Evolutionary conservation across 2,329 filamentous ascomycete genomes (phyloP).

Genomic region (Lecanosticta acicola): DNA sequence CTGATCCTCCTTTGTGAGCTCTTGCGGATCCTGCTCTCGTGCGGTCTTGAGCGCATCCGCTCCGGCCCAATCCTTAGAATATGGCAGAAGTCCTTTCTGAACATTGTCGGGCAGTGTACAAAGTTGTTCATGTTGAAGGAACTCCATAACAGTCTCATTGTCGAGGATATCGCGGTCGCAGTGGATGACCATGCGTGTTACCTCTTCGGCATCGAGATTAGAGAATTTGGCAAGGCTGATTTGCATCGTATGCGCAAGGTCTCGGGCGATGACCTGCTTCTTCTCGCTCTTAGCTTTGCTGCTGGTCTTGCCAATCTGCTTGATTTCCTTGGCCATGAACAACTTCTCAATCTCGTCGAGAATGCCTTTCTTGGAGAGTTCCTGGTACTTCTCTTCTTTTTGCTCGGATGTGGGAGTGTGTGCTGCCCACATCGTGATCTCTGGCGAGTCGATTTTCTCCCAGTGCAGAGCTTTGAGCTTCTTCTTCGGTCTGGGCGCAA

Average conservation of each 20-base stretch:
- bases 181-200: slow-evolving; percentile 90
- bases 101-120: slow-evolving; percentile 90
- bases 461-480: slow-evolving; percentile 99
- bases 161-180: slow-evolving; percentile 86
- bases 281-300: slow-evolving; percentile 79
- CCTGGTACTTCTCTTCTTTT: slow-evolving; percentile 91
- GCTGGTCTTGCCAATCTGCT: slow-evolving; percentile 63
- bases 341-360: slow-evolving; percentile 95
- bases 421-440: slow-evolving; percentile 87
- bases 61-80: slow-evolving; percentile 93
- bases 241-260: slow-evolving; percentile 84
- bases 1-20: slow-evolving; percentile 91
- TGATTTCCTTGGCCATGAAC: slow-evolving; percentile 96
- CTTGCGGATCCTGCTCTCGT: slow-evolving; percentile 77
- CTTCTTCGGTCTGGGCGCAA: slow-evolving; percentile 89
- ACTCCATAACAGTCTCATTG: slow-evolving; percentile 91
- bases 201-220: slow-evolving; percentile 72
- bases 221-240: slow-evolving; percentile 93
- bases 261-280: slow-evolving; percentile 91
- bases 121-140: slow-evolving; percentile 85
- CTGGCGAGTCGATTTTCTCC: slow-evolving; percentile 93
- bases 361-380: slow-evolving; percentile 89
- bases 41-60: slow-evolving; percentile 70
- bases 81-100: slow-evolving; percentile 85
- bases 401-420: slow-evolving; percentile 81